Conservation (phyloP, 176 grass and related monocot genomes). For the Guadua angustifolia region DNA sequence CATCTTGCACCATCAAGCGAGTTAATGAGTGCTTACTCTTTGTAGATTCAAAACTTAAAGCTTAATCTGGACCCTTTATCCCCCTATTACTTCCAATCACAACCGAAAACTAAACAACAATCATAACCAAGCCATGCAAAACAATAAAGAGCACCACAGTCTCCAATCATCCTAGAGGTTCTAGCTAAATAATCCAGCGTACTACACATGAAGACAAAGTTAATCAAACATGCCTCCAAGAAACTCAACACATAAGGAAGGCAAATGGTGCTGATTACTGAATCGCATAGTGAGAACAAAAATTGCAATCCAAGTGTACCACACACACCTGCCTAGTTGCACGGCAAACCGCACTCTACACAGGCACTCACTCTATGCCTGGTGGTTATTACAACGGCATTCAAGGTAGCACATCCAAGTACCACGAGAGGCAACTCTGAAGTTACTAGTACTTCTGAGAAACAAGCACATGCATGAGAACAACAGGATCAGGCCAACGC, state of each 20-base stretch:
- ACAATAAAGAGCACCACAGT: background rate
- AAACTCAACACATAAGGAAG: background rate
- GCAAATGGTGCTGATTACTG: background rate
- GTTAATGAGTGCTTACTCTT: background rate
- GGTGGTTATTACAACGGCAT: too few relatives aligned
- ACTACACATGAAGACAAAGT: background rate
- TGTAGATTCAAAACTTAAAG: background rate
- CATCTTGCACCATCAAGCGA: background rate
- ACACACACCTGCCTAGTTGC: too few relatives aligned
- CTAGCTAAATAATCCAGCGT: background rate
- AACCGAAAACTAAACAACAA: background rate
- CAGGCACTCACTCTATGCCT: too few relatives aligned
- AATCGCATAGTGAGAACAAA: background rate
- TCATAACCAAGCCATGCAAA: background rate
- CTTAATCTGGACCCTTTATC: background rate
- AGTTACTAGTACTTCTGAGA: background rate
- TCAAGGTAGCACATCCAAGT: background rate
- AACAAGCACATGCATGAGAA: background rate
- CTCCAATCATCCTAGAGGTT: background rate
- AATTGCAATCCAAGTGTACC: constrained; percentile 5
- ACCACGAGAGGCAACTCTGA: background rate
- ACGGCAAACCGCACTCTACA: background rate
- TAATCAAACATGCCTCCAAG: background rate
- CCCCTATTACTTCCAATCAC: background rate
- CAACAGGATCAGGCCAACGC: background rate